Evolutionary conservation across 2,329 filamentous ascomycete species (phyloP).

Genomic region (Chaetomium globosum): DNA sequence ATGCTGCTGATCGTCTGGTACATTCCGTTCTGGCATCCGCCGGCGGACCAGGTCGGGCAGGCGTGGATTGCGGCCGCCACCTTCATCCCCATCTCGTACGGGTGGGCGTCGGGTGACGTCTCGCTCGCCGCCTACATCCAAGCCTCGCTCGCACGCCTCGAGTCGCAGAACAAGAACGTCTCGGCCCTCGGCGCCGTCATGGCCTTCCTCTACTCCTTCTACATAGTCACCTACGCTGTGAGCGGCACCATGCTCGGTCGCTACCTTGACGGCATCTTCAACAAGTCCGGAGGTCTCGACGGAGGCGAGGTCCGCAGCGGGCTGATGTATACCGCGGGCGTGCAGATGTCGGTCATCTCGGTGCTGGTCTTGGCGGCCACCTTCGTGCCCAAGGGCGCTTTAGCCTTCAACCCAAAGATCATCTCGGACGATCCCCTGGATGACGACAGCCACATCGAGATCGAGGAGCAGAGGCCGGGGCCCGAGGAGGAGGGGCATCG

Average conservation of each 20-base stretch:
- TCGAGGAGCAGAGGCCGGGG: constrained; percentile 23
- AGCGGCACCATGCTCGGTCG: constrained; percentile 45
- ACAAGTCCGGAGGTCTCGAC: constrained; percentile 35
- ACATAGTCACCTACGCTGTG: constrained; percentile 45
- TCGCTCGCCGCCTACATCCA: constrained; percentile 56
- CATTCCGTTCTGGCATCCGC: constrained; percentile 51
- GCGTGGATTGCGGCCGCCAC: constrained; percentile 52
- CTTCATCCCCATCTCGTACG: constrained; percentile 52
- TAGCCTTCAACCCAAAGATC: constrained; percentile 49
- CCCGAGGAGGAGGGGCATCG: neutral
- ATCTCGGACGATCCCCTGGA: constrained; percentile 46
- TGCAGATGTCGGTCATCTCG: constrained; percentile 52
- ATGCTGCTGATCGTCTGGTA: constrained; percentile 53
- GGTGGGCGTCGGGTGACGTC: constrained; percentile 56
- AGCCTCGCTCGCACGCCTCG: constrained; percentile 50
- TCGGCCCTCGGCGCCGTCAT: constrained; percentile 55
- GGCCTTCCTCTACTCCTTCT: constrained; percentile 54
- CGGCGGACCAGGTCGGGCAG: constrained; percentile 45
- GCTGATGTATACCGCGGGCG: constrained; percentile 49
- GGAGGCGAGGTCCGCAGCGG: constrained; percentile 44
- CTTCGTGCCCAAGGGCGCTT: constrained; percentile 50
- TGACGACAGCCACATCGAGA: constrained; percentile 27
- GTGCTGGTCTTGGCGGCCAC: constrained; percentile 48
- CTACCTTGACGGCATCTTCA: constrained; percentile 50
- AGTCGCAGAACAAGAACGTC: constrained; percentile 49